Percentiles rank a stretch among this genome's conserved stretches.
Conservation (phyloP, 1,284 basidiomycete genomes). For the Melampsora medusae region DNA sequence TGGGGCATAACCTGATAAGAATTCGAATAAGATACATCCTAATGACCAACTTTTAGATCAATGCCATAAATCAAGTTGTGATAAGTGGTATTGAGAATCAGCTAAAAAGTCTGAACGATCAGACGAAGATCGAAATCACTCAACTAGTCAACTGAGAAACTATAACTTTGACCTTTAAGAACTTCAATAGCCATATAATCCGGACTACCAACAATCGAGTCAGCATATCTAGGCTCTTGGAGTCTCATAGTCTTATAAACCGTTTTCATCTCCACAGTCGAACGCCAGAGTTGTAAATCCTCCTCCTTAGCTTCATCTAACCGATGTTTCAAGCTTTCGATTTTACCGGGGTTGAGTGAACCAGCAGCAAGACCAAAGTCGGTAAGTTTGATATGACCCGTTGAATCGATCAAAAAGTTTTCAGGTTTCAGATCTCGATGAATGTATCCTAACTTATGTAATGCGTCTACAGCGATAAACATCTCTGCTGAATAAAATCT, state of each 20-base stretch:
- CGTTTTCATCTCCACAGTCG: slow-evolving; percentile 89
- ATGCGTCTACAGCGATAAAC: slow-evolving; percentile 84
- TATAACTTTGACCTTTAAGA: slow-evolving; percentile 39
- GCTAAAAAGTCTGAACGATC: slow-evolving; percentile 74
- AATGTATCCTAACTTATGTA: slow-evolving; percentile 92
- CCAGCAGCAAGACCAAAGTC: slow-evolving; percentile 98
- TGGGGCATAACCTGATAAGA: slow-evolving; percentile 77
- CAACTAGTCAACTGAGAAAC: slow-evolving; percentile 44
- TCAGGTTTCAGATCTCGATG: slow-evolving; percentile 58
- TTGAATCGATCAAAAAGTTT: slow-evolving; percentile 95
- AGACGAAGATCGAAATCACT: slow-evolving; percentile 7
- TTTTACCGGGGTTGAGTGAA: slow-evolving; percentile 87
- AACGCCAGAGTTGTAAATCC: slow-evolving; percentile 75
- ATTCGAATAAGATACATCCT: slow-evolving; percentile 90
- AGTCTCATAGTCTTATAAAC: slow-evolving; percentile 89
- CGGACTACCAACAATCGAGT: slow-evolving; percentile 96
- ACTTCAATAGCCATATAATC: slow-evolving; percentile 67
- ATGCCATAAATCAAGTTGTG: slow-evolving; percentile 63
- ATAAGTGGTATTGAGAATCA: slow-evolving; percentile 68
- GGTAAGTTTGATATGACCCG: slow-evolving; percentile 95
- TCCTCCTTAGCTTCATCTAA: slow-evolving; percentile 96
- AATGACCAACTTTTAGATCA: slow-evolving; percentile 98
- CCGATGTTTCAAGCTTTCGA: slow-evolving; percentile 88
- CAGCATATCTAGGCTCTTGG: slow-evolving; percentile 88
- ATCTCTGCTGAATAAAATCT: slow-evolving; percentile 93